Evolutionary conservation across 345 rosid species (phyloP).

Genomic region (Combretum micranthum): DNA sequence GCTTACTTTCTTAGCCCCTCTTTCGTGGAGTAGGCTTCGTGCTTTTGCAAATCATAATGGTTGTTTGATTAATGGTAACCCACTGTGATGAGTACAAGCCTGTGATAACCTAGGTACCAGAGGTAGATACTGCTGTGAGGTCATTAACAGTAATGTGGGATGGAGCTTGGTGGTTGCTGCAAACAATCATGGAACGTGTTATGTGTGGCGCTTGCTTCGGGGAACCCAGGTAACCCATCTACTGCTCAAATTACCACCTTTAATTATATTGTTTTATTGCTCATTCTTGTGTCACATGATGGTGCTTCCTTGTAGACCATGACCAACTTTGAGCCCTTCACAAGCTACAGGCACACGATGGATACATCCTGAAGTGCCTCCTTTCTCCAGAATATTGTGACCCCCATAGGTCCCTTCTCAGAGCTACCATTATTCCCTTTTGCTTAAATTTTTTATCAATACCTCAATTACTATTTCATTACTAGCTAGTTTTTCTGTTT

Average conservation of each 20-base stretch:
- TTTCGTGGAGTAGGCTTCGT: too few relatives aligned
- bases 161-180: conserved; percentile 94
- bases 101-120: conserved; percentile 52
- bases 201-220: conserved; percentile 80
- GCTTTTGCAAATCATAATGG: too few relatives aligned
- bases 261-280: too few relatives aligned
- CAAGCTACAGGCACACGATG: conserved; percentile 85
- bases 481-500: neutral
- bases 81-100: neutral
- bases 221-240: conserved; percentile 56
- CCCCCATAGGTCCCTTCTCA: conserved; percentile 51
- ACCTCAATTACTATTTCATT: neutral
- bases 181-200: conserved; percentile 86
- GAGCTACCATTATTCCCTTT: neutral
- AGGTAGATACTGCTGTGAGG: conserved; percentile 87
- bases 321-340: conserved; percentile 97
- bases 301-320: conserved; percentile 45
- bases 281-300: too few relatives aligned
- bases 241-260: neutral
- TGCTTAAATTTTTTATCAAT: neutral
- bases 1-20: too few relatives aligned
- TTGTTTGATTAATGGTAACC: neutral
- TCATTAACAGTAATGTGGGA: conserved; percentile 96
- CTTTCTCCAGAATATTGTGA: conserved; percentile 85
- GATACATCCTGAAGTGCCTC: conserved; percentile 86